Conservation (phyloP, 192 early-diverging fungal genomes). For the Linnemannia zychae region DNA sequence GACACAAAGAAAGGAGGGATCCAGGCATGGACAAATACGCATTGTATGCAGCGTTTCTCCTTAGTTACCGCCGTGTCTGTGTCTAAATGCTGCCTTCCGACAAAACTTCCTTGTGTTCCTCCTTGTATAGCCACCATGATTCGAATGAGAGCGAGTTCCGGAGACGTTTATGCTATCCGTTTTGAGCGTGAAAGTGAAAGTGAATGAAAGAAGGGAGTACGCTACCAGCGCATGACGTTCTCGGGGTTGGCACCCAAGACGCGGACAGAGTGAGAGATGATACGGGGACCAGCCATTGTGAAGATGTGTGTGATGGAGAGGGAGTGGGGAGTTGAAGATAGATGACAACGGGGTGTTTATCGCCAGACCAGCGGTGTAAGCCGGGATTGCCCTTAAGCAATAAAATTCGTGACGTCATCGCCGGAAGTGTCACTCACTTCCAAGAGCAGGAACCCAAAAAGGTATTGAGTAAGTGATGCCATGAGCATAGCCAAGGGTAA, state of each 20-base stretch:
- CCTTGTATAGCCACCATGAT: no score
- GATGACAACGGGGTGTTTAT: slow-evolving; percentile 1
- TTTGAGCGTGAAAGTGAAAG: background rate
- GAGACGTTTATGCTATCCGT: no score
- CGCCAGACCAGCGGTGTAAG: background rate
- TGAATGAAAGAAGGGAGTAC: background rate
- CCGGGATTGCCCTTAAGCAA: background rate
- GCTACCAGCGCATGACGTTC: slow-evolving; percentile 51
- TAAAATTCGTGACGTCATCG: background rate
- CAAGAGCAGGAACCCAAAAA: background rate
- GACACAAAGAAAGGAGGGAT: background rate
- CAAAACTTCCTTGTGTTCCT: no score
- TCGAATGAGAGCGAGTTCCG: background rate
- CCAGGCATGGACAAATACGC: background rate
- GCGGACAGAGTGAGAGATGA: slow-evolving; percentile 53
- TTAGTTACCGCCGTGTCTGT: background rate
- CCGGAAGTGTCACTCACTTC: no score
- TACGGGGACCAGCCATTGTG: slow-evolving; percentile 57
- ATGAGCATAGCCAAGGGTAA: no score
- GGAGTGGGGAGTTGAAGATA: background rate
- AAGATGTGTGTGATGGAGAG: background rate
- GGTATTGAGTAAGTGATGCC: background rate
- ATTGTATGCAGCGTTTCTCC: background rate
- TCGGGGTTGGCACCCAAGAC: slow-evolving; percentile 55
- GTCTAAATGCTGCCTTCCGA: background rate